These are phyloP conservation scores for Simplicillium aogashimaense DNA, from an alignment of 2,329 filamentous ascomycete genomes.

Conservation along the genomic window DNA sequence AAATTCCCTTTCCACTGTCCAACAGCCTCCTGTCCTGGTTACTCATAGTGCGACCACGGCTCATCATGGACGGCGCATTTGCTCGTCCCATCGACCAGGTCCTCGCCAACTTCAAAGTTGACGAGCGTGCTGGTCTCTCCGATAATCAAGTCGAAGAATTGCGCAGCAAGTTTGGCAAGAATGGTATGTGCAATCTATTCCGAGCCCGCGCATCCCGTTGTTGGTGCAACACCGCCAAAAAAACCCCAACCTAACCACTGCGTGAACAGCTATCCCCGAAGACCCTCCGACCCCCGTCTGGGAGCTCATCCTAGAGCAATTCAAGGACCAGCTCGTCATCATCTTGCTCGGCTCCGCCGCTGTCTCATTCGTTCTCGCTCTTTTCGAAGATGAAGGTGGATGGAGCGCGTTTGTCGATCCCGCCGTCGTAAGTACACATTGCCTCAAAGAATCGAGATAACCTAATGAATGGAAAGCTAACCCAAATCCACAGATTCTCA, in stretches of 20 bases:
- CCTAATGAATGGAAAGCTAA: constrained; percentile 6
- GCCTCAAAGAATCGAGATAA: constrained; percentile 2
- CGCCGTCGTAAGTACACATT: constrained; percentile 60
- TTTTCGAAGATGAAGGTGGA: constrained; percentile 87
- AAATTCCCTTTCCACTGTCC: too few species aligned
- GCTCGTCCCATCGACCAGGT: constrained; percentile 47
- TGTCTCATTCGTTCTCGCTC: constrained; percentile 83
- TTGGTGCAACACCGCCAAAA: background rate
- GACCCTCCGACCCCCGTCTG: constrained; percentile 93
- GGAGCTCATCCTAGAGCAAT: constrained; percentile 95
- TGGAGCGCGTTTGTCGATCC: constrained; percentile 98
- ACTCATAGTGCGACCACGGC: background rate
- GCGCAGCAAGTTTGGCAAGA: constrained; percentile 52
- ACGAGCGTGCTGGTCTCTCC: constrained; percentile 43
- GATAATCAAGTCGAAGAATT: constrained; percentile 47
- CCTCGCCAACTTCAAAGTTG: constrained; percentile 47
- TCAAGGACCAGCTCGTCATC: constrained; percentile 96
- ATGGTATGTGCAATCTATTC: constrained; percentile 40
- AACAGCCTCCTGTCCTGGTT: constrained; percentile 8
- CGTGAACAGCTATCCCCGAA: constrained; percentile 51
- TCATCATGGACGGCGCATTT: constrained; percentile 54
- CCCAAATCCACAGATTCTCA: constrained; percentile 60
- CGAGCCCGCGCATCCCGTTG: constrained; percentile 2
- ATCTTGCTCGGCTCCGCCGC: constrained; percentile 89
- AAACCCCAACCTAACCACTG: constrained; percentile 1